A percentile compares a stretch with the other conserved stretches of the same genome.
Conservation (phyloP, 768 basidiomycete genomes). For the Lenzites betulinus region DNA sequence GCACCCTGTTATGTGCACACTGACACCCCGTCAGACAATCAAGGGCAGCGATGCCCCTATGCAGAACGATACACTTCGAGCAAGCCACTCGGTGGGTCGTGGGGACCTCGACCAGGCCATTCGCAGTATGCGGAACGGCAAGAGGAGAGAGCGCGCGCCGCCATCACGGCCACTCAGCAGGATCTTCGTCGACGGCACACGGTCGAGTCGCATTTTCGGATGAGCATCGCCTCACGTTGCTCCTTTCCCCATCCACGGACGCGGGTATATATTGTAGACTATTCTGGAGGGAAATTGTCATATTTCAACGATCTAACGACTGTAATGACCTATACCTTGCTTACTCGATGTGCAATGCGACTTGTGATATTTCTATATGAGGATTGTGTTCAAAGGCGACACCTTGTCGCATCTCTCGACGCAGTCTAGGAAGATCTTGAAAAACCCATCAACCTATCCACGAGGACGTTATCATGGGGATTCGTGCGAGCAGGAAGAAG, state of each 20-base stretch:
- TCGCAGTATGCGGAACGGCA: constrained; percentile 73
- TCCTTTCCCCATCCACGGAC: neutral
- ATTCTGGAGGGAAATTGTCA: constrained; percentile 1
- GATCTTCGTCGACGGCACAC: constrained; percentile 74
- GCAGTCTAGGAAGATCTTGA: constrained; percentile 62
- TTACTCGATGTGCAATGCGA: neutral
- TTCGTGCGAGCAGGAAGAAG: neutral
- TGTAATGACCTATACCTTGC: constrained; percentile 19
- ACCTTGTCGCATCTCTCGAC: constrained; percentile 57
- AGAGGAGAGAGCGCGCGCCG: constrained; percentile 49
- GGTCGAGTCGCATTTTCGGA: constrained; percentile 34
- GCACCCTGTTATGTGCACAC: neutral
- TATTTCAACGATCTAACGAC: constrained; percentile 19
- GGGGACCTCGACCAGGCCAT: constrained; percentile 87
- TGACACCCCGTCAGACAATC: constrained; percentile 41
- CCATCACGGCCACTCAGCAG: constrained; percentile 62
- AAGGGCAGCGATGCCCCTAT: constrained; percentile 34
- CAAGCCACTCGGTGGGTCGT: constrained; percentile 60
- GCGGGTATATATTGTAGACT: constrained; percentile 5
- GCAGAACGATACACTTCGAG: constrained; percentile 32
- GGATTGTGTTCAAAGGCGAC: constrained; percentile 58
- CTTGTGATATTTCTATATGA: neutral
- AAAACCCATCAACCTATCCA: constrained; percentile 67
- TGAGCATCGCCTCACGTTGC: constrained; percentile 10
- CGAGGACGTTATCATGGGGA: neutral